A percentile compares a stretch with the other conserved stretches of the same genome.
Conservation (phyloP, 2,329 filamentous ascomycete species). For the Epicoccum nigrum region DNA sequence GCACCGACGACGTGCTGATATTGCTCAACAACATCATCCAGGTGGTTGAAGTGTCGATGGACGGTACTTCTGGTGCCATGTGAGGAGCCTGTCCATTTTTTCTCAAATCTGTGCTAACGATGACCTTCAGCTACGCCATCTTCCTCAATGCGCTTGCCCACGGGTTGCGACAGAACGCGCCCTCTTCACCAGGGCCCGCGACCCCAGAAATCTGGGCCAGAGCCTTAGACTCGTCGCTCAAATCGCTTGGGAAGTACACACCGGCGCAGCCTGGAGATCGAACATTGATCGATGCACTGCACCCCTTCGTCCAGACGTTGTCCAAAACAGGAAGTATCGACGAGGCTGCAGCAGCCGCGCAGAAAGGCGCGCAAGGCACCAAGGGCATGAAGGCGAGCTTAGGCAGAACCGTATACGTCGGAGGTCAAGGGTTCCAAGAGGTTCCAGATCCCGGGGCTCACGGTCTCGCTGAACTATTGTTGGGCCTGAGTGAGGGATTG, state of each 20-base stretch:
- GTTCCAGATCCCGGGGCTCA: conserved; percentile 76
- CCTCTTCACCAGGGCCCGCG: conserved; percentile 52
- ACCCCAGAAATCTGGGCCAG: conserved; percentile 64
- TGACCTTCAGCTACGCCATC: conserved; percentile 67
- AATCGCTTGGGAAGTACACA: conserved; percentile 75
- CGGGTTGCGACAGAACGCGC: conserved; percentile 63
- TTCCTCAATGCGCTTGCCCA: conserved; percentile 86
- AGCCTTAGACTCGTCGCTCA: conserved; percentile 73
- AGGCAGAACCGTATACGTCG: conserved; percentile 82
- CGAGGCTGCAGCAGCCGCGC: conserved; percentile 76
- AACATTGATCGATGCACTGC: conserved; percentile 86
- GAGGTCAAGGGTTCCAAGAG: conserved; percentile 71
- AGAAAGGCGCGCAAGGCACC: conserved; percentile 78
- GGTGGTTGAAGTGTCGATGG: conserved; percentile 73
- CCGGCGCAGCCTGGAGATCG: conserved; percentile 88
- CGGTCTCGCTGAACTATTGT: conserved; percentile 85
- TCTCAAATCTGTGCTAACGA: background rate
- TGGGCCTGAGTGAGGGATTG: conserved; percentile 70
- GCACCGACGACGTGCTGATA: conserved; percentile 64
- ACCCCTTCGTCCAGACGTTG: conserved; percentile 82
- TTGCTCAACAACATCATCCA: conserved; percentile 66
- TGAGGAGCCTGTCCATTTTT: background rate
- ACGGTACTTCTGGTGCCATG: conserved; percentile 76
- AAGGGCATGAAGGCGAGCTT: conserved; percentile 92
- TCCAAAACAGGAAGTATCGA: conserved; percentile 68